These are phyloP conservation scores for Aspergillus hortae DNA, from an alignment of 2,329 filamentous ascomycete genomes.

Conservation along the genomic window DNA sequence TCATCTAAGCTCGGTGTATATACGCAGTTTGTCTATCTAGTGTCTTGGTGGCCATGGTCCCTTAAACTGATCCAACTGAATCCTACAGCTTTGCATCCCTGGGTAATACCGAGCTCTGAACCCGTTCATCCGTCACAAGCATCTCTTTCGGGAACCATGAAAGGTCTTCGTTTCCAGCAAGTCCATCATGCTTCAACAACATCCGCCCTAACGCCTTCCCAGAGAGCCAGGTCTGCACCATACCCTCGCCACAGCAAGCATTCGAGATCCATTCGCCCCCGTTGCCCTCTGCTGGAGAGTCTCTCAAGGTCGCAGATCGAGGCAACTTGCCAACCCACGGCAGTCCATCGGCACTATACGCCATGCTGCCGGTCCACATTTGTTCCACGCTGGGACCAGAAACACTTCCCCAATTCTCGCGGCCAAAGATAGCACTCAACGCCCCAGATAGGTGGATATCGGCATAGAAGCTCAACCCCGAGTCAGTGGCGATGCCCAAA, in stretches of 20 bases:
- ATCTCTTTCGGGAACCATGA: slow-evolving; percentile 29
- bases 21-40: too few species aligned
- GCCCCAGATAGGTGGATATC: slow-evolving; percentile 26
- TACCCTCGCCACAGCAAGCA: slow-evolving; percentile 29
- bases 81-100: background rate
- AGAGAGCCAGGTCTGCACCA: slow-evolving; percentile 30
- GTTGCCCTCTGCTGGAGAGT: background rate
- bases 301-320: slow-evolving; percentile 10
- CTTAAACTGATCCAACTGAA: too few species aligned
- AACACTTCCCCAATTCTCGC: slow-evolving; percentile 19
- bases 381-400: slow-evolving; percentile 17
- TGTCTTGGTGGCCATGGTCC: too few species aligned
- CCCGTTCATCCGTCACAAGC: slow-evolving; percentile 23
- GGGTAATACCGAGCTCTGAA: slow-evolving; percentile 14
- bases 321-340: slow-evolving; percentile 50
- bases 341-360: slow-evolving; percentile 47
- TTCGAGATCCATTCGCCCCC: slow-evolving; percentile 27
- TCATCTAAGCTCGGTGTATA: too few species aligned
- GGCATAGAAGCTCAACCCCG: slow-evolving; percentile 21
- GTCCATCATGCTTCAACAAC: slow-evolving; percentile 18
- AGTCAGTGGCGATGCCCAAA: slow-evolving; percentile 49
- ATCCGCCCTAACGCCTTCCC: slow-evolving; percentile 26
- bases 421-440: slow-evolving; percentile 23
- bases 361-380: slow-evolving; percentile 45
- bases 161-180: slow-evolving; percentile 10